Evolutionary conservation across 2,329 filamentous ascomycete genomes (phyloP).

Genomic region (Sporothrix brasiliensis): DNA sequence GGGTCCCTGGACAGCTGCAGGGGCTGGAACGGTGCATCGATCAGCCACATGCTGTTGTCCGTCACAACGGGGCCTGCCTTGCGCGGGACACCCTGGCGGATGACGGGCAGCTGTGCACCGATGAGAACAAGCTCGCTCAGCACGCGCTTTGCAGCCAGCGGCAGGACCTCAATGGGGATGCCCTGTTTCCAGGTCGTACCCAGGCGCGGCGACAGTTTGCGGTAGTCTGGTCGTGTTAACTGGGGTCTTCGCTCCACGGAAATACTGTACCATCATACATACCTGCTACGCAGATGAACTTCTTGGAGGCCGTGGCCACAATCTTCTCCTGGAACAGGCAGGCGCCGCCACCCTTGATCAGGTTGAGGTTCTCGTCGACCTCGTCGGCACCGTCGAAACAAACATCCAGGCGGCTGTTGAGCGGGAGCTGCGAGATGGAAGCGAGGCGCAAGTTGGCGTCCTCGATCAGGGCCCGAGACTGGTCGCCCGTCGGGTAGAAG

Average conservation of each 20-base stretch:
- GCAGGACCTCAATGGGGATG: slow-evolving; percentile 92
- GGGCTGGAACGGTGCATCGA: slow-evolving; percentile 85
- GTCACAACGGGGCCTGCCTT: slow-evolving; percentile 81
- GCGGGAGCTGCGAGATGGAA: slow-evolving; percentile 70
- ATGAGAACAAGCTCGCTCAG: slow-evolving; percentile 71
- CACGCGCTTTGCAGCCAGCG: slow-evolving; percentile 77
- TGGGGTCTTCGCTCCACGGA: neutral
- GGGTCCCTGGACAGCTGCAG: slow-evolving; percentile 66
- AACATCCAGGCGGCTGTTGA: slow-evolving; percentile 71
- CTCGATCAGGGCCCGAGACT: slow-evolving; percentile 84
- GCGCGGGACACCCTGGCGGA: slow-evolving; percentile 69
- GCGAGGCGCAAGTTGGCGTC: slow-evolving; percentile 75
- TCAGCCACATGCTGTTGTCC: slow-evolving; percentile 84
- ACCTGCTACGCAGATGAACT: slow-evolving; percentile 70
- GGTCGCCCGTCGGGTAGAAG: slow-evolving; percentile 91
- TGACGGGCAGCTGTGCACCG: slow-evolving; percentile 69
- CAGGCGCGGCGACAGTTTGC: slow-evolving; percentile 80
- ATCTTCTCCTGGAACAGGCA: slow-evolving; percentile 98
- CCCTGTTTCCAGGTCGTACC: slow-evolving; percentile 74
- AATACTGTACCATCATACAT: slow-evolving; percentile 9
- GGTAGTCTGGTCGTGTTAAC: slow-evolving; percentile 63
- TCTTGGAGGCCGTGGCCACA: slow-evolving; percentile 79
- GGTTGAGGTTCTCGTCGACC: slow-evolving; percentile 90
- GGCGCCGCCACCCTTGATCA: slow-evolving; percentile 97
- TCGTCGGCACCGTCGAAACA: slow-evolving; percentile 97